Evolutionary conservation across 257 asterid species (phyloP), one percentile per base, ranked within the genome.

Genomic region (Striga asiatica): DNA sequence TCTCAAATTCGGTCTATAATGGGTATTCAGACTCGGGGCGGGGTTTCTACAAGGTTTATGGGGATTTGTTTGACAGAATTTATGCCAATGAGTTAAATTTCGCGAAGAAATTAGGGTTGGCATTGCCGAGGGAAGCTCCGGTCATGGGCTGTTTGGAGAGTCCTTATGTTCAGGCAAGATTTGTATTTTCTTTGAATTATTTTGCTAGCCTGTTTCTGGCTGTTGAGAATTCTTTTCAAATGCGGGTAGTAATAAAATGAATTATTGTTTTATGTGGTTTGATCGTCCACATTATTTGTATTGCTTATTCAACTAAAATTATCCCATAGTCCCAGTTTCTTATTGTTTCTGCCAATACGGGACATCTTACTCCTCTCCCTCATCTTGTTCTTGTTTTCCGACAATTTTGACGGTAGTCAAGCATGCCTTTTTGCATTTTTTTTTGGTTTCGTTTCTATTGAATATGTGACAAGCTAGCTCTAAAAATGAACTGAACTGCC

Each of bases 41-140:
- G 61, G 98, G 97, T 5, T 92, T 92, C 61, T 92, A 78, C 67
- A 81, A 78, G 69, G 95, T 92, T 49, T 92, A 82, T 64, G 88
- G 81, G 1, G 95, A 81, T 61, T 54, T 88, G 11, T 92, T 88
- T 17, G 91, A 72, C 62, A 76, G 80, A 67, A 68, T 92, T 51
- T 92, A 81, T 57, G 80, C 73, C 20, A 71, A 57, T 68, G 99
- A 84, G 18, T 50, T 84, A 68, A 81, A 54, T 61, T 92, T 74
- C 18, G 76, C 89, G 43, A 82, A 71, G 82, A 84, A 66, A 71
- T 61, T 74, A 45, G 97, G 94, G 16, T 18, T 75, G 58, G 77
- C 66, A 1, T 53, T 66, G 59, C 99, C 97, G 0, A 81, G 71
- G 67, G 94, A 88, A 69, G 95, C 99, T 66, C 99, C 99, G 12